Percentiles rank a stretch among this genome's conserved stretches.
Conservation (phyloP, 2,329 filamentous ascomycete species). For the Nannizziopsis barbatae region DNA sequence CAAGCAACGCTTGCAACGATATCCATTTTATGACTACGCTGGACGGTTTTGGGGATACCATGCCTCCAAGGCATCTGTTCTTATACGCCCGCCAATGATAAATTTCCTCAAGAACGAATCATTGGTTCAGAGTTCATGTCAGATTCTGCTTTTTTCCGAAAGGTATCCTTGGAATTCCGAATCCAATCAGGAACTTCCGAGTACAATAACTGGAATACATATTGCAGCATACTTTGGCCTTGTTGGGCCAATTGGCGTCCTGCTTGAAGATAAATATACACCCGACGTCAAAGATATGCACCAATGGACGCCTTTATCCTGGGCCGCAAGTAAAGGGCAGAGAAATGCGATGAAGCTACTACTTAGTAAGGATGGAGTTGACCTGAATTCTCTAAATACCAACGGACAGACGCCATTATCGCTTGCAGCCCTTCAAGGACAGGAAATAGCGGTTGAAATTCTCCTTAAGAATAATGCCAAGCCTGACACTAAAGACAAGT, state of each 20-base stretch:
- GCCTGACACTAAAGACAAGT: background rate
- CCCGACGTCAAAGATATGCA: background rate
- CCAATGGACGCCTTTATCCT: constrained; percentile 17
- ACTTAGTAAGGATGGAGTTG: constrained; percentile 6
- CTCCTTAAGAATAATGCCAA: background rate
- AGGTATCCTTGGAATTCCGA: background rate
- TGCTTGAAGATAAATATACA: constrained; percentile 13
- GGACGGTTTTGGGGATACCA: constrained; percentile 21
- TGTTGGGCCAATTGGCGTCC: background rate
- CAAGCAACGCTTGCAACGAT: constrained; percentile 14
- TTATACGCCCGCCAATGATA: background rate
- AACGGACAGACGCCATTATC: background rate
- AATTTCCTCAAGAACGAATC: background rate
- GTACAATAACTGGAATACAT: constrained; percentile 17
- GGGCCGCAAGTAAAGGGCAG: constrained; percentile 19
- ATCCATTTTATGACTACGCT: constrained; percentile 23
- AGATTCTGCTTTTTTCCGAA: background rate
- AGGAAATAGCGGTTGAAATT: background rate
- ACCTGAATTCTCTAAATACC: background rate
- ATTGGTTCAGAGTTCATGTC: background rate
- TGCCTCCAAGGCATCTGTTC: background rate
- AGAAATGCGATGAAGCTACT: constrained; percentile 19
- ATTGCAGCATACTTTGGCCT: constrained; percentile 22
- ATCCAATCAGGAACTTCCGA: constrained; percentile 13
- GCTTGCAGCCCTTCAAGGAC: background rate